Base-by-base conservation (phyloP, 441 rosid genomes). In the Adansonia grandidieri region DNA sequence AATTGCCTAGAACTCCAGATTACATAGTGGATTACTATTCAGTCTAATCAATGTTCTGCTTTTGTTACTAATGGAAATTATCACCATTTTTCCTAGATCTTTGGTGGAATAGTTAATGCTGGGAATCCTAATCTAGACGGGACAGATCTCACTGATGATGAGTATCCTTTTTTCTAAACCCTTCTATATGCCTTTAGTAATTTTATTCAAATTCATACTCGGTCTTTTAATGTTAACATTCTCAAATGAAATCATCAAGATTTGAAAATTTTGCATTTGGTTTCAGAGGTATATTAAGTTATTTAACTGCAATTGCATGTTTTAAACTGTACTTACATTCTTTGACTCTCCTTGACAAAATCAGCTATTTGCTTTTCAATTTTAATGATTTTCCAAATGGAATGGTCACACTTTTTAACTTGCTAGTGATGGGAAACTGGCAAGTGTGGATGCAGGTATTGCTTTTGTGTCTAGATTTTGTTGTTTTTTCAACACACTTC, bases 381-480 rank as follows among this genome's bases (percentile, higher is more conserved):
- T 94, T 96, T 83, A 96, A 96, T 76, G 99, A 96, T 85, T 96
- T 92, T 83, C 98, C 99, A 75, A 96, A 90, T 82, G 99, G 99
- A 76, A 96, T 96, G 98, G 92, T 96, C 83, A 93, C 98, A 5
- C 98, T 96, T 66, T 96, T 96, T 84, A 94, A 92, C 86, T 82
- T 94, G 91, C 85, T 96, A 78, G 98, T 96, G 24, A 56, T 94
- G 99, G 90, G 90, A 51, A 93, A 93, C 75, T 94, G 99, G 99
- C 99, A 96, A 83, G 82, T 60, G 2, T 96, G 98, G 98, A 93
- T 96, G 95, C 88, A 96, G 98, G 99, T 94, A 90, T 72, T 22
- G 24, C 71, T 42, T 24, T 63, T 44, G 20, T 53, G 53, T 71
- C 45, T n/a, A 19, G 10, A 22, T 73, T 20, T 71, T 67, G 24